Percentiles rank a stretch among this genome's conserved stretches.
phyloP scores from a whole-genome alignment of 495 filamentous ascomycete genomes.

The Entonaema liquescens region DNA sequence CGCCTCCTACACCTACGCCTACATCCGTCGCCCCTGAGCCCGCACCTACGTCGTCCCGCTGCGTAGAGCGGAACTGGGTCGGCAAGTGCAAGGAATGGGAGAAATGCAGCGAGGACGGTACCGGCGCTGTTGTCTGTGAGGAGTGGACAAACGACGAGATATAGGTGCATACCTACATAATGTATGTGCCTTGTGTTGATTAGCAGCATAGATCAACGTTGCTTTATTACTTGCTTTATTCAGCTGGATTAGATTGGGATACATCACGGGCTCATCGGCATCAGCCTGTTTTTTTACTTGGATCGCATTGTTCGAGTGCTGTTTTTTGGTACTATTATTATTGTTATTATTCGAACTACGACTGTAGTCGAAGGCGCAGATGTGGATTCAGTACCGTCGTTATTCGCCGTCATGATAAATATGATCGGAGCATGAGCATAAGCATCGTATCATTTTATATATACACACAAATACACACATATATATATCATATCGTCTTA shows the following conservation, averaged over 20 bases:
- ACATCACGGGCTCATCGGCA: conserved; percentile 25
- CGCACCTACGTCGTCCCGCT: conserved; percentile 41
- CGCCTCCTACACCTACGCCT: conserved; percentile 42
- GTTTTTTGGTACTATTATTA: neutral
- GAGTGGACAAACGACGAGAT: conserved; percentile 43
- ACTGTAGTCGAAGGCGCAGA: neutral
- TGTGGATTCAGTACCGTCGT: neutral
- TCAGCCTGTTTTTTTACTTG: conserved; percentile 16
- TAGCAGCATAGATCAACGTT: neutral
- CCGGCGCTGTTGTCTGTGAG: neutral
- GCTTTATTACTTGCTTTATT: conserved; percentile 2
- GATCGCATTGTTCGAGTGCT: conserved; percentile 12
- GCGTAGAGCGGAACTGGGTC: conserved; percentile 51
- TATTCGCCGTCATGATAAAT: neutral
- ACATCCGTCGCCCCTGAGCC: conserved; percentile 35
- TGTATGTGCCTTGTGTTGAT: neutral
- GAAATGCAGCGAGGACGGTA: neutral
- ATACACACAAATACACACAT: neutral
- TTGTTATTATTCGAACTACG: neutral
- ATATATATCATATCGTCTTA: neutral
- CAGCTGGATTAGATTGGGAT: conserved; percentile 40
- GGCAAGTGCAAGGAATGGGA: conserved; percentile 56
- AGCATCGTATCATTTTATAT: neutral
- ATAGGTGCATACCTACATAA: conserved; percentile 28
- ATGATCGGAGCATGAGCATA: conserved; percentile 14